Conservation (phyloP, 768 basidiomycete species). For the Leccinum imitatum region DNA sequence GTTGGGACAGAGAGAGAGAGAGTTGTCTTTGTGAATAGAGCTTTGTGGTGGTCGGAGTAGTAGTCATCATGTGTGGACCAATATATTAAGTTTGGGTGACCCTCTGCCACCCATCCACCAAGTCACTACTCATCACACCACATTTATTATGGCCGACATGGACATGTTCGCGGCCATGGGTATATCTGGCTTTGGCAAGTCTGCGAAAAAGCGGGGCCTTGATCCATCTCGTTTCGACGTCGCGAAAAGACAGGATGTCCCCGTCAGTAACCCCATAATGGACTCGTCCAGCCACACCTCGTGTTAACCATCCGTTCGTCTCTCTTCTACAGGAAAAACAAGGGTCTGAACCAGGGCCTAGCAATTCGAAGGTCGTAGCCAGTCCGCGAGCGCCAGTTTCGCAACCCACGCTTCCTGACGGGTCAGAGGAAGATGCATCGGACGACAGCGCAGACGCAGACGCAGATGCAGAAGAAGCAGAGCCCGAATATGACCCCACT, state of each 20-base stretch:
- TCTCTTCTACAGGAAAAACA: constrained; percentile 16
- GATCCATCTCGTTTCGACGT: constrained; percentile 81
- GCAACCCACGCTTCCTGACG: constrained; percentile 11
- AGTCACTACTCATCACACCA: not conserved
- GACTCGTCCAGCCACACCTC: constrained; percentile 15
- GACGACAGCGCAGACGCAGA: constrained; percentile 23
- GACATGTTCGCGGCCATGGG: constrained; percentile 84
- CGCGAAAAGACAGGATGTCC: constrained; percentile 55
- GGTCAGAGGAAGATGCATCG: constrained; percentile 20
- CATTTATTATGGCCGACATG: constrained; percentile 49
- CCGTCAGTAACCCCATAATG: constrained; percentile 22
- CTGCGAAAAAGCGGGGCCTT: constrained; percentile 59
- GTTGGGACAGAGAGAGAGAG: constrained; percentile 2
- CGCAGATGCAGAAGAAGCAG: constrained; percentile 19
- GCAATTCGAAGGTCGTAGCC: constrained; percentile 22
- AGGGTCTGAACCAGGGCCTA: constrained; percentile 17
- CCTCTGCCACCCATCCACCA: constrained; percentile 19
- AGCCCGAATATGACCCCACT: constrained; percentile 57
- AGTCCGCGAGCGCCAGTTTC: constrained; percentile 16
- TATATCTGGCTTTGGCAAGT: constrained; percentile 80
- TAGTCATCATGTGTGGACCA: not conserved
- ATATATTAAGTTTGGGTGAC: constrained; percentile 8
- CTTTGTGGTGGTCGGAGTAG: not conserved
- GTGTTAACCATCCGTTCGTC: constrained; percentile 18
- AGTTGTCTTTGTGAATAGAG: constrained; percentile 1